These are phyloP conservation scores for Ceratocystis eucalypticola DNA, from an alignment of 2,329 filamentous ascomycete genomes.

Conservation along the genomic window DNA sequence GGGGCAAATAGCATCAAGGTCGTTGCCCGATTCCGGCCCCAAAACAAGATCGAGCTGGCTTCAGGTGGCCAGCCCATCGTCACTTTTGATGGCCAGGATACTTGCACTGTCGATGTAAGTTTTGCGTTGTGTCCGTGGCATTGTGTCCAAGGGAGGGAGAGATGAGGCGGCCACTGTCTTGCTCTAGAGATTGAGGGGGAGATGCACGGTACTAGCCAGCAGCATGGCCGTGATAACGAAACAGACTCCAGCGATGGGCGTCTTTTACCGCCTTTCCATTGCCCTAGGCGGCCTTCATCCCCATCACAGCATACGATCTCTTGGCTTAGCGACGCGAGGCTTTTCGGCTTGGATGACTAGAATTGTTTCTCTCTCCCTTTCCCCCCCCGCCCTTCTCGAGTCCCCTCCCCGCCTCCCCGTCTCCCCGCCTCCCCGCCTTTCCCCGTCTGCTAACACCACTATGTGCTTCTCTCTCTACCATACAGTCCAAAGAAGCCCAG, in stretches of 20 bases:
- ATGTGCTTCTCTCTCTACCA: slow-evolving; percentile 17
- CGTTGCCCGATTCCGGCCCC: slow-evolving; percentile 92
- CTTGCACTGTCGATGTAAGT: slow-evolving; percentile 71
- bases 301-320: not conserved
- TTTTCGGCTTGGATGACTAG: not conserved
- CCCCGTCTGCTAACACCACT: slow-evolving; percentile 22
- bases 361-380: not conserved
- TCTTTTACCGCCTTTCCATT: slow-evolving; percentile 2
- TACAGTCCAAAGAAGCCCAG: slow-evolving; percentile 64
- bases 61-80: slow-evolving; percentile 89
- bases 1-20: slow-evolving; percentile 60
- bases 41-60: slow-evolving; percentile 85
- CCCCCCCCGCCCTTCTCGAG: not conserved
- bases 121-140: not conserved
- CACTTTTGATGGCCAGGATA: slow-evolving; percentile 74
- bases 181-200: not conserved
- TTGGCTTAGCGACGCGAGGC: not conserved
- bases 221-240: not conserved
- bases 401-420: not conserved
- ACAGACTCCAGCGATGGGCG: not conserved
- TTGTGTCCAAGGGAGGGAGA: not conserved
- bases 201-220: not conserved
- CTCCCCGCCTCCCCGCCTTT: not conserved
- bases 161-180: not conserved
- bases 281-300: not conserved